A percentile compares a stretch with the other conserved stretches of the same genome.
phyloP scores from a whole-genome alignment of 2,329 filamentous ascomycete genomes.

The Bimuria novae-zelandiae region DNA sequence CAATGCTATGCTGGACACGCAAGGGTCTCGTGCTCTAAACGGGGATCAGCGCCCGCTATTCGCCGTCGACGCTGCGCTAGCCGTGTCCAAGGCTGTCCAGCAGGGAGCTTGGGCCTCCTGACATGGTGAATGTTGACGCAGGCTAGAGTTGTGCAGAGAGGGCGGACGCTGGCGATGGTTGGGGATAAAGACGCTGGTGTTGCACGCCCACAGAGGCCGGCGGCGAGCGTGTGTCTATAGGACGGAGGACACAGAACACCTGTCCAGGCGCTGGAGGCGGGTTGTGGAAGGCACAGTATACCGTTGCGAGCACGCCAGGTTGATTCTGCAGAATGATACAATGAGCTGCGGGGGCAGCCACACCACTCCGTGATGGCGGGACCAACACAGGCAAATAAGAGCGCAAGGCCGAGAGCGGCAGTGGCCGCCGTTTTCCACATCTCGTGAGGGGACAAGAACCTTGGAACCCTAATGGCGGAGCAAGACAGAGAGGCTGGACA shows the following conservation, averaged over 20 bases:
- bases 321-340: conserved; percentile 14
- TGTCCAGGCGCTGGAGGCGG: not conserved
- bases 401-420: conserved; percentile 6
- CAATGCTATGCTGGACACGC: conserved; percentile 11
- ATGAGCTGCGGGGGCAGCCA: conserved; percentile 4
- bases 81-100: conserved; percentile 21
- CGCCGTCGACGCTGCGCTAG: conserved; percentile 11
- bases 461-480: conserved; percentile 8
- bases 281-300: not conserved
- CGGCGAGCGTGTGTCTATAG: not conserved
- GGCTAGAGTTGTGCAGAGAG: conserved; percentile 38
- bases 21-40: conserved; percentile 34
- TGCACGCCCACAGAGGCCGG: not conserved
- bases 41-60: conserved; percentile 34
- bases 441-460: conserved; percentile 23
- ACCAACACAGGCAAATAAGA: not conserved
- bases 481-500: conserved; percentile 23
- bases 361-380: not conserved
- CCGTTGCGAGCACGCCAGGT: not conserved
- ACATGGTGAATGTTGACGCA: conserved; percentile 10
- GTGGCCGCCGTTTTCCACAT: conserved; percentile 18
- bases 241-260: too few species aligned
- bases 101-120: conserved; percentile 27
- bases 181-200: conserved; percentile 20
- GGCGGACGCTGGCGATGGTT: conserved; percentile 30